These are phyloP conservation scores for Bipolaris cookei DNA, from an alignment of 2,329 filamentous ascomycete species.

Conservation along the genomic window DNA sequence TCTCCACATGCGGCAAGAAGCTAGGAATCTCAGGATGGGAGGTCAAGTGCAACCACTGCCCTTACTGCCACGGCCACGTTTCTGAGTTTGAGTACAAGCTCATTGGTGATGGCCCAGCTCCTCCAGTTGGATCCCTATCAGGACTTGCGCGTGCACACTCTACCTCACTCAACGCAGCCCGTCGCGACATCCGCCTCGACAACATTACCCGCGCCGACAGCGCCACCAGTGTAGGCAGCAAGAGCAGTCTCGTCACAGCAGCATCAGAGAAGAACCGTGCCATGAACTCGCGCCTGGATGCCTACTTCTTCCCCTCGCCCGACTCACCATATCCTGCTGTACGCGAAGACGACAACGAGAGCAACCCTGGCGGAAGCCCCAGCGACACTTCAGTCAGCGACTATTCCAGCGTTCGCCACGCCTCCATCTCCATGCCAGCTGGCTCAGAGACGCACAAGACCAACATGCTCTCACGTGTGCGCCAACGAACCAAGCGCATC, in stretches of 20 bases:
- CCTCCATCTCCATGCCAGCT: slow-evolving; percentile 40
- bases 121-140: slow-evolving; percentile 47
- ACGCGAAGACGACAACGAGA: slow-evolving; percentile 42
- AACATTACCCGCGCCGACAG: slow-evolving; percentile 47
- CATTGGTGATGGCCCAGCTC: slow-evolving; percentile 50
- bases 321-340: slow-evolving; percentile 36
- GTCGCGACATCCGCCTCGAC: slow-evolving; percentile 48
- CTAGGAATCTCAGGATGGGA: slow-evolving; percentile 59
- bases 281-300: slow-evolving; percentile 49
- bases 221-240: slow-evolving; percentile 44
- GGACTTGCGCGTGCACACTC: slow-evolving; percentile 51
- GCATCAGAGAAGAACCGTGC: slow-evolving; percentile 50
- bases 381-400: slow-evolving; percentile 48
- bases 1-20: slow-evolving; percentile 55
- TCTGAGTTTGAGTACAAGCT: slow-evolving; percentile 55
- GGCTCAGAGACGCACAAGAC: slow-evolving; percentile 37
- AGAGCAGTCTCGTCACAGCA: slow-evolving; percentile 42
- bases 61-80: slow-evolving; percentile 54
- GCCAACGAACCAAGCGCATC: slow-evolving; percentile 46
- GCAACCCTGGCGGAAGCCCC: slow-evolving; percentile 33
- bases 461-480: slow-evolving; percentile 45
- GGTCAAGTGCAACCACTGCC: slow-evolving; percentile 55
- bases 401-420: slow-evolving; percentile 37
- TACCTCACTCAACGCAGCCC: slow-evolving; percentile 45
- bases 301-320: slow-evolving; percentile 45